phyloP scores from a whole-genome alignment of 169 alveolate species.

The Blepharisma undulans region DNA sequence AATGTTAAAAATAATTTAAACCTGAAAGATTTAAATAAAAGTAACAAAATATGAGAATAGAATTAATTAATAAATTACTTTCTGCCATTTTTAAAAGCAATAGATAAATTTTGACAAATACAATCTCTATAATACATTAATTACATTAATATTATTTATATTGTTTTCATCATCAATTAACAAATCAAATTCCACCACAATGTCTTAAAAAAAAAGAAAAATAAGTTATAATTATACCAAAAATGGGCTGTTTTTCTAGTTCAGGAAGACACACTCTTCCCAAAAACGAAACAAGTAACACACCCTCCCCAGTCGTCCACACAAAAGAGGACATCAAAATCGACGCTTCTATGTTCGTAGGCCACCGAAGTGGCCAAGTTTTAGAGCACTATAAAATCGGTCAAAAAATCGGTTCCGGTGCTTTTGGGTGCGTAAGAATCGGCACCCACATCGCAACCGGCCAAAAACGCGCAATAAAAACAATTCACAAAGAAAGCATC shows the following conservation, averaged over 20 bases:
- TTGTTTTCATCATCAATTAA: too few species aligned
- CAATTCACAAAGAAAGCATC: conserved; percentile 58
- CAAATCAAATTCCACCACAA: too few species aligned
- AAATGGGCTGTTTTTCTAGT: background rate
- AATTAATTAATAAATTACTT: too few species aligned
- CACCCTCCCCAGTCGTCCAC: background rate
- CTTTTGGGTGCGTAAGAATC: conserved; percentile 57
- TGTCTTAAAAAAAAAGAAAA: background rate
- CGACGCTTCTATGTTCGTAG: background rate
- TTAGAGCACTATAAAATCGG: background rate
- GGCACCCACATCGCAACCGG: conserved; percentile 54
- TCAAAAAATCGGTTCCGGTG: conserved; percentile 44
- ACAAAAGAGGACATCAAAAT: background rate
- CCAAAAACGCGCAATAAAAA: conserved; percentile 72
- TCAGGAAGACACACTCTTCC: background rate
- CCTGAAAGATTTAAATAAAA: too few species aligned
- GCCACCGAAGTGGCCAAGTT: background rate
- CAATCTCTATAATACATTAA: too few species aligned
- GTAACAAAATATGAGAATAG: background rate
- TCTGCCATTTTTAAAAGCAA: background rate
- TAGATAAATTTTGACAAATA: too few species aligned
- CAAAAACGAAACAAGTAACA: background rate
- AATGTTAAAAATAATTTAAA: too few species aligned
- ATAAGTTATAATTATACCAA: background rate
- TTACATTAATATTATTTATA: too few species aligned